Percentiles rank a stretch among this genome's conserved stretches.
Evolutionary conservation across 1,284 basidiomycete species (phyloP).

Genomic region (Phylloboletellus chloephorus): DNA sequence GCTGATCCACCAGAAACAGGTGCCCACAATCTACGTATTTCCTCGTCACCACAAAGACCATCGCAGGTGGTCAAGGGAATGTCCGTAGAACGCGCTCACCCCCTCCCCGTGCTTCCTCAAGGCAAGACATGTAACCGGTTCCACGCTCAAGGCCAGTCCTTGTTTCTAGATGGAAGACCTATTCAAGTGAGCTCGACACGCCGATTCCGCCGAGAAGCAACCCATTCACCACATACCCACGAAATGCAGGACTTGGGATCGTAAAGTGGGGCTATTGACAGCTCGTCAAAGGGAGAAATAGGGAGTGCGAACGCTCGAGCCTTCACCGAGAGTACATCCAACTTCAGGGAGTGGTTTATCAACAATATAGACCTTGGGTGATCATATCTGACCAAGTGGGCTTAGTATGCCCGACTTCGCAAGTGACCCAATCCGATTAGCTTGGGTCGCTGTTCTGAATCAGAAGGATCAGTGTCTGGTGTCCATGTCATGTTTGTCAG

Average conservation of each 20-base stretch:
- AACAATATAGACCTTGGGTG: constrained; percentile 25
- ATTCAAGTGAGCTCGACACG: constrained; percentile 2
- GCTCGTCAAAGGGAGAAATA: constrained; percentile 8
- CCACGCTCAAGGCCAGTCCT: constrained; percentile 13
- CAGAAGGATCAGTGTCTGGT: too few species aligned
- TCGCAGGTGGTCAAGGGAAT: constrained; percentile 44
- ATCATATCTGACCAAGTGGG: constrained; percentile 15
- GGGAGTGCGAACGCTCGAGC: constrained; percentile 30
- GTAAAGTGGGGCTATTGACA: constrained; percentile 51
- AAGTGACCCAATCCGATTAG: constrained; percentile 7
- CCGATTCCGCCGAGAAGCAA: constrained; percentile 34
- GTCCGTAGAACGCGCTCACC: constrained; percentile 7
- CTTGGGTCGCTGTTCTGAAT: too few species aligned
- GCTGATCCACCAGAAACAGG: constrained; percentile 55
- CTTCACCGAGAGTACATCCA: constrained; percentile 62
- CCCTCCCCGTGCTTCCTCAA: constrained; percentile 14
- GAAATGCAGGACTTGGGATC: constrained; percentile 56
- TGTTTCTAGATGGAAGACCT: constrained; percentile 24
- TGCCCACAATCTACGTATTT: constrained; percentile 60
- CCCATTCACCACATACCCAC: constrained; percentile 56
- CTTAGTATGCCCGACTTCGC: constrained; percentile 7
- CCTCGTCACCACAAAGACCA: constrained; percentile 56
- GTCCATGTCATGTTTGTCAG: too few species aligned
- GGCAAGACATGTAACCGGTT: constrained; percentile 22
- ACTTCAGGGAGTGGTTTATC: constrained; percentile 48